Evolutionary conservation across 768 basidiomycete species (phyloP).

Genomic region (Multifurca ochricompacta): DNA sequence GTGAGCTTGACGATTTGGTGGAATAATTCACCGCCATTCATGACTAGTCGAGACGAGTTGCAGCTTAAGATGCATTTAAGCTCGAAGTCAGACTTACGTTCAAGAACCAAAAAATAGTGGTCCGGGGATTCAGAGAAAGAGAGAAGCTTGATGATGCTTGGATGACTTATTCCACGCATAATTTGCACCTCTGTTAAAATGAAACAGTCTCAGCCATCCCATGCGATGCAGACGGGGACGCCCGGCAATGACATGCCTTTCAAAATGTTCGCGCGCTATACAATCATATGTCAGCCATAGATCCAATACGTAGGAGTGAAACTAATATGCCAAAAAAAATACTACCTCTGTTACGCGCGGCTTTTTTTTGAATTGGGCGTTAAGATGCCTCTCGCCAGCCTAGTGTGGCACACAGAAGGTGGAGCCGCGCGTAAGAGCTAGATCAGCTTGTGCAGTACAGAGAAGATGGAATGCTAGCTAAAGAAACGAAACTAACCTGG

Average conservation of each 20-base stretch:
- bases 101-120: constrained; percentile 90
- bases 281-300: constrained; percentile 22
- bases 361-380: constrained; percentile 91
- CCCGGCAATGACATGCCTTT: constrained; percentile 52
- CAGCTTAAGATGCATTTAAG: neutral
- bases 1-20: constrained; percentile 99
- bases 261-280: constrained; percentile 91
- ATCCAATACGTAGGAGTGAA: constrained; percentile 17
- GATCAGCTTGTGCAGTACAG: constrained; percentile 21
- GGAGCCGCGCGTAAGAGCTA: constrained; percentile 23
- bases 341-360: constrained; percentile 97
- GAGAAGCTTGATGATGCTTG: constrained; percentile 85
- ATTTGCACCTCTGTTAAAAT: constrained; percentile 84
- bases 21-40: constrained; percentile 98
- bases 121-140: constrained; percentile 90
- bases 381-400: constrained; percentile 91
- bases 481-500: constrained; percentile 58
- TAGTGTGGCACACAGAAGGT: constrained; percentile 30
- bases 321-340: constrained; percentile 23
- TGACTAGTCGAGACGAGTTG: constrained; percentile 43
- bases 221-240: neutral
- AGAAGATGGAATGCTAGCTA: constrained; percentile 26
- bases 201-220: neutral
- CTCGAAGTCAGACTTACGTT: constrained; percentile 47
- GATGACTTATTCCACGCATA: constrained; percentile 91